phyloP scores from a whole-genome alignment of 371 early-diverging fungal genomes.

The Actinomucor elegans region DNA sequence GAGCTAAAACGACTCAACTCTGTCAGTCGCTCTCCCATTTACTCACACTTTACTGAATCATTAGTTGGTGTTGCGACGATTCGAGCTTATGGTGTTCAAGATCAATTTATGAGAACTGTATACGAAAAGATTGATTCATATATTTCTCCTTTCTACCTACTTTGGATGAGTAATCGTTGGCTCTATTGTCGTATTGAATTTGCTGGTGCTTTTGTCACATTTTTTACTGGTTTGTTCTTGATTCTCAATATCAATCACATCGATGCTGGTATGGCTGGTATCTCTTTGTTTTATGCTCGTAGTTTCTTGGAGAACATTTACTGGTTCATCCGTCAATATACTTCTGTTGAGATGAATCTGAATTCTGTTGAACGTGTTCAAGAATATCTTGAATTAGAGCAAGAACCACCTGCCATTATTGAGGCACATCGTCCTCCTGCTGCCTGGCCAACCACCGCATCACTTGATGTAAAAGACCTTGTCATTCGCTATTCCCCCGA shows the following conservation, averaged over 20 bases:
- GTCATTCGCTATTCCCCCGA: constrained; percentile 67
- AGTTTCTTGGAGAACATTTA: constrained; percentile 53
- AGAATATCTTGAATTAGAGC: constrained; percentile 72
- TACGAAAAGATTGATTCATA: constrained; percentile 60
- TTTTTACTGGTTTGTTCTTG: constrained; percentile 64
- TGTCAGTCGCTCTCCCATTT: constrained; percentile 73
- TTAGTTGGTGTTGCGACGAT: constrained; percentile 64
- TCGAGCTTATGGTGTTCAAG: constrained; percentile 71
- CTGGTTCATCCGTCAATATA: constrained; percentile 57
- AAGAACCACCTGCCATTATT: constrained; percentile 62
- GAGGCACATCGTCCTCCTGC: constrained; percentile 51
- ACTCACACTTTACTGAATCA: constrained; percentile 75
- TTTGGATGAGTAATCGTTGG: constrained; percentile 91
- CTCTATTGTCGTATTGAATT: constrained; percentile 70
- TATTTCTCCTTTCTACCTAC: constrained; percentile 73
- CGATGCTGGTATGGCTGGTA: constrained; percentile 82
- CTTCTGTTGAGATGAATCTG: constrained; percentile 79
- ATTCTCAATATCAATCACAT: constrained; percentile 52
- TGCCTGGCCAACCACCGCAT: constrained; percentile 76
- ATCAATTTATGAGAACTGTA: constrained; percentile 56
- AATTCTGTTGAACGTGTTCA: constrained; percentile 85
- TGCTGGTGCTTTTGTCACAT: constrained; percentile 67
- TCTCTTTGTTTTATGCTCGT: constrained; percentile 79
- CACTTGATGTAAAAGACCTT: constrained; percentile 64
- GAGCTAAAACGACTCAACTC: constrained; percentile 82